Conservation (phyloP, 2,329 filamentous ascomycete genomes). For the Plenodomus lindquistii region DNA sequence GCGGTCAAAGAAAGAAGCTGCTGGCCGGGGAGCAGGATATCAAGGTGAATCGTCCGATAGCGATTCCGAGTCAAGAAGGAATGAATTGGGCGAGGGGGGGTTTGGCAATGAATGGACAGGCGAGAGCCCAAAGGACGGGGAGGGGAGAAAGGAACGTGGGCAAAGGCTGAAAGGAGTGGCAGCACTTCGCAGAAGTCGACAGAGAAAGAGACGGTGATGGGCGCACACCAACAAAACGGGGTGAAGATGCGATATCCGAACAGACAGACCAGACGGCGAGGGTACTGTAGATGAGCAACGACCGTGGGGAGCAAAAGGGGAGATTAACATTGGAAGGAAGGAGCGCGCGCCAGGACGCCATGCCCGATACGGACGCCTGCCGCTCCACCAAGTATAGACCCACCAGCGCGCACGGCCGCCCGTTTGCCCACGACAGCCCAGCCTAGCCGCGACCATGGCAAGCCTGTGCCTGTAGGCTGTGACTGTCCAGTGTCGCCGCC, state of each 20-base stretch:
- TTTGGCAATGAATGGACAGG: conserved; percentile 46
- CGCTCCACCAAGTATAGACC: not conserved
- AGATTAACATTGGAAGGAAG: conserved; percentile 30
- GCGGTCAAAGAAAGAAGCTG: conserved; percentile 42
- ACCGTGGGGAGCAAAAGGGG: conserved; percentile 37
- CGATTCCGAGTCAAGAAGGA: conserved; percentile 40
- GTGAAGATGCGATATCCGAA: conserved; percentile 41
- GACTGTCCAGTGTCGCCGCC: no score
- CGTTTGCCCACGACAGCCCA: conserved; percentile 21
- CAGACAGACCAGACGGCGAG: conserved; percentile 37
- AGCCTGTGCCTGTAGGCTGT: no score
- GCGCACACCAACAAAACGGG: conserved; percentile 41
- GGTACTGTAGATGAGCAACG: conserved; percentile 42
- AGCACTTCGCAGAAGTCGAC: conserved; percentile 47
- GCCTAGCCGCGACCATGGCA: not conserved
- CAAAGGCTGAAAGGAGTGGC: conserved; percentile 50
- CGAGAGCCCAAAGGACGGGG: conserved; percentile 39
- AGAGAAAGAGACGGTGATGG: conserved; percentile 42
- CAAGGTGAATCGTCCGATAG: conserved; percentile 42
- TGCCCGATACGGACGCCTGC: not conserved
- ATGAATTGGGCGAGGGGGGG: conserved; percentile 26
- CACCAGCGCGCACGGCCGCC: conserved; percentile 20
- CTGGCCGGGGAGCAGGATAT: conserved; percentile 41
- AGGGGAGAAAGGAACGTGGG: conserved; percentile 43
- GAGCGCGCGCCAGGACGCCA: conserved; percentile 13